phyloP scores from a whole-genome alignment of 1,284 basidiomycete genomes.

The Malassezia obtusa region DNA sequence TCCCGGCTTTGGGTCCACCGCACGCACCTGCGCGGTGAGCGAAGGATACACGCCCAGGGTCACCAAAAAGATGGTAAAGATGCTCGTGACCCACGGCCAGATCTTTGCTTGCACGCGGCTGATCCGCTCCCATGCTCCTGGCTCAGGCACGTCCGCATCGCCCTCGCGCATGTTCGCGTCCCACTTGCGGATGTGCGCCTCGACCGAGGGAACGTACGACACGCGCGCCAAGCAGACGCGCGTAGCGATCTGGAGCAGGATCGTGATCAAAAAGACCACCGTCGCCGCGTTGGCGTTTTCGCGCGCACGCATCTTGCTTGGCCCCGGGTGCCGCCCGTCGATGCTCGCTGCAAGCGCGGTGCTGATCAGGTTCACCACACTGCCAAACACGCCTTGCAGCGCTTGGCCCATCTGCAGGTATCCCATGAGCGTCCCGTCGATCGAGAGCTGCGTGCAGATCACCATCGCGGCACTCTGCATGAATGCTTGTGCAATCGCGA shows the following conservation, averaged over 20 bases:
- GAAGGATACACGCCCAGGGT: constrained; percentile 26
- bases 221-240: not conserved
- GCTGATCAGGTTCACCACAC: constrained; percentile 19
- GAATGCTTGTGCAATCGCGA: constrained; percentile 17
- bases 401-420: constrained; percentile 27
- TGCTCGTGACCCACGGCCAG: constrained; percentile 9
- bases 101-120: constrained; percentile 16
- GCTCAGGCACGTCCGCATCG: not conserved
- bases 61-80: constrained; percentile 19
- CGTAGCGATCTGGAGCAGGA: not conserved
- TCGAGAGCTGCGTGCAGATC: constrained; percentile 15
- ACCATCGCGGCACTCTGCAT: constrained; percentile 28
- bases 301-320: not conserved
- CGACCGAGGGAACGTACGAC: not conserved
- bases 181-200: not conserved
- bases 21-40: constrained; percentile 21
- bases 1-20: not conserved
- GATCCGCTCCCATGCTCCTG: not conserved
- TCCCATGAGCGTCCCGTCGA: constrained; percentile 18
- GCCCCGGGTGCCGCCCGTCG: not conserved
- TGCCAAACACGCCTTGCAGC: constrained; percentile 19
- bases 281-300: constrained; percentile 8
- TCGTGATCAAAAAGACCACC: constrained; percentile 2
- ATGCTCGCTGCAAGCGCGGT: not conserved
- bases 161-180: not conserved